Evolutionary conservation across 306 rosid species (phyloP).

Genomic region (Vigna angularis): DNA sequence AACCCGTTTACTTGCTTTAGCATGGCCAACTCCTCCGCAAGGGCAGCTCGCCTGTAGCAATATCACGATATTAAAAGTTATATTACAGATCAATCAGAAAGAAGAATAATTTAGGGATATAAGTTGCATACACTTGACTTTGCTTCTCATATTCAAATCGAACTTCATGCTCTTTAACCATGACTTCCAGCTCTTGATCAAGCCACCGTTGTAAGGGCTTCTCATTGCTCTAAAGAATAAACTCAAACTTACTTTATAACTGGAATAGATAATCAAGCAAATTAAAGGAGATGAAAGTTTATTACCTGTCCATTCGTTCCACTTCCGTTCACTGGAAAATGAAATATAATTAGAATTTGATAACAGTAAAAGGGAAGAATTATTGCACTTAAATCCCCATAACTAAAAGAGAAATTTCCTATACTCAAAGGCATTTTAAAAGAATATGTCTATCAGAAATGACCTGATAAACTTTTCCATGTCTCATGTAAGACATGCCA

Average conservation of each 20-base stretch:
- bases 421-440: slow-evolving; percentile 19
- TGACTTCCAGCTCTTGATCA: slow-evolving; percentile 95
- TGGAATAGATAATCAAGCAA: slow-evolving; percentile 36
- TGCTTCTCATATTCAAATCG: slow-evolving; percentile 97
- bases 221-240: slow-evolving; percentile 73
- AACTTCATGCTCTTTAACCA: slow-evolving; percentile 98
- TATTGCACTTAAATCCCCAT: slow-evolving; percentile 28
- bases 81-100: slow-evolving; percentile 26
- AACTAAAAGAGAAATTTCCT: slow-evolving; percentile 24
- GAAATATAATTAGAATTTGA: slow-evolving; percentile 49
- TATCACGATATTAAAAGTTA: slow-evolving; percentile 24
- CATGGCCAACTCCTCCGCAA: slow-evolving; percentile 91
- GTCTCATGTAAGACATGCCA: slow-evolving; percentile 15
- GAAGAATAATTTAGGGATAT: slow-evolving; percentile 22
- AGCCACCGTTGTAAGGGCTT: slow-evolving; percentile 94
- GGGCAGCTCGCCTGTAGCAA: slow-evolving; percentile 83
- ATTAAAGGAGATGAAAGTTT: slow-evolving; percentile 42
- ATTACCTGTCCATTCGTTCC: slow-evolving; percentile 84
- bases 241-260: slow-evolving; percentile 43
- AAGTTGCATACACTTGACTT: slow-evolving; percentile 84
- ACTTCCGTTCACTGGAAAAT: slow-evolving; percentile 74
- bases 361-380: slow-evolving; percentile 2
- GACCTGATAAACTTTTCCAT: slow-evolving; percentile 27
- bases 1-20: slow-evolving; percentile 87
- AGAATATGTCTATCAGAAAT: slow-evolving; percentile 7